phyloP scores from a whole-genome alignment of 1,284 basidiomycete species.

The Puccinia novopanici region DNA sequence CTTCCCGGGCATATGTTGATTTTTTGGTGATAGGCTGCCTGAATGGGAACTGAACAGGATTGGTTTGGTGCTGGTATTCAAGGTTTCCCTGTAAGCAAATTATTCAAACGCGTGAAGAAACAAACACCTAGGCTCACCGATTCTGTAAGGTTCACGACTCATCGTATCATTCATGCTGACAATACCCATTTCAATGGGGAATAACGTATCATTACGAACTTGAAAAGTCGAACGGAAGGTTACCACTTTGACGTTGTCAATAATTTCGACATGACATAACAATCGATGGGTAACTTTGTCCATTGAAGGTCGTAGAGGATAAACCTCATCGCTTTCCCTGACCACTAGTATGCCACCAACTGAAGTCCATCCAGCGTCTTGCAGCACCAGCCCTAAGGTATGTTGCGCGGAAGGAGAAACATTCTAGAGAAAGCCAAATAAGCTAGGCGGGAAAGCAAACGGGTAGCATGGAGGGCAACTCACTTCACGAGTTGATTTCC shows the following conservation, averaged over 20 bases:
- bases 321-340: constrained; percentile 87
- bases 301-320: constrained; percentile 77
- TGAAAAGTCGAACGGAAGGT: constrained; percentile 92
- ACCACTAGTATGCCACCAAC: constrained; percentile 88
- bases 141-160: constrained; percentile 77
- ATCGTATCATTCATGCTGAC: constrained; percentile 83
- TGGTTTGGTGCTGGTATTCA: constrained; percentile 71
- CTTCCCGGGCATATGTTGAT: constrained; percentile 83
- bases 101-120: neutral
- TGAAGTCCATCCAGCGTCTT: constrained; percentile 87
- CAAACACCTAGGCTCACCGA: constrained; percentile 64
- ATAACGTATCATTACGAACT: constrained; percentile 86
- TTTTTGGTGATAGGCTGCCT: constrained; percentile 79
- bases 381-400: constrained; percentile 77
- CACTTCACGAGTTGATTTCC: constrained; percentile 90
- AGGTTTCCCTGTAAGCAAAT: constrained; percentile 10
- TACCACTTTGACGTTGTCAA: constrained; percentile 92
- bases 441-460: constrained; percentile 22
- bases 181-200: constrained; percentile 88
- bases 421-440: constrained; percentile 65
- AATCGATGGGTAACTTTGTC: constrained; percentile 78
- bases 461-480: constrained; percentile 51
- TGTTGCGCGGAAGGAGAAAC: constrained; percentile 77
- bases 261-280: constrained; percentile 84
- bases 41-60: constrained; percentile 85